Conservation (phyloP, 1,284 basidiomycete genomes). For the Cryptococcus jaspeensis region DNA sequence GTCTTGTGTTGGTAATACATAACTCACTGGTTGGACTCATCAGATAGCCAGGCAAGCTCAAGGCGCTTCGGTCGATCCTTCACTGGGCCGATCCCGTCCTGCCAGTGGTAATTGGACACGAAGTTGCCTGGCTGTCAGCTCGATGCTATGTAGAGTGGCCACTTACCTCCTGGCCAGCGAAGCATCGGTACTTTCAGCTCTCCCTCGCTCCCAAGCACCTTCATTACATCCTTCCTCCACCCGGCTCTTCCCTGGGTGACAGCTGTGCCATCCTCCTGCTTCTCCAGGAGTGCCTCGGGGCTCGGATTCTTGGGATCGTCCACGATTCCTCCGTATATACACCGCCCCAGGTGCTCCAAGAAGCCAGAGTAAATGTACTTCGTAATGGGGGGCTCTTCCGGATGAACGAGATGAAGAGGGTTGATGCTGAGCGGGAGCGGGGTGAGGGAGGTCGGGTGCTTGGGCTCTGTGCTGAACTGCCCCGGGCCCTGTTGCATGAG, state of each 20-base stretch:
- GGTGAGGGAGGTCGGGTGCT: conserved; percentile 5
- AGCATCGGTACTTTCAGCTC: conserved; percentile 59
- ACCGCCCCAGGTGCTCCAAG: conserved; percentile 60
- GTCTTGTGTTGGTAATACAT: background rate
- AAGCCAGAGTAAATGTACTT: conserved; percentile 58
- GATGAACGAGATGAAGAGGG: conserved; percentile 4
- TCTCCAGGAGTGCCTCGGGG: conserved; percentile 35
- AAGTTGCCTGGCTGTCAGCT: conserved; percentile 35
- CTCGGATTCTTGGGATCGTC: conserved; percentile 52
- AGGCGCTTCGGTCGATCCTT: conserved; percentile 57
- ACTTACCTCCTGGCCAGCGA: conserved; percentile 62
- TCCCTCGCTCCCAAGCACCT: conserved; percentile 52
- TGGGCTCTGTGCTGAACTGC: too few species aligned
- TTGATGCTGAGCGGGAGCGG: conserved; percentile 4
- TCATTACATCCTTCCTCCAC: conserved; percentile 15
- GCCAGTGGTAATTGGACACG: conserved; percentile 62
- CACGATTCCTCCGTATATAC: conserved; percentile 62
- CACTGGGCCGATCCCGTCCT: conserved; percentile 62
- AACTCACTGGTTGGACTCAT: conserved; percentile 57
- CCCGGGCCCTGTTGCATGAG: background rate
- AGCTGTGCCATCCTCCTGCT: conserved; percentile 9
- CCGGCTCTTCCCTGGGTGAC: conserved; percentile 4
- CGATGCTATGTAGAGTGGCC: conserved; percentile 10
- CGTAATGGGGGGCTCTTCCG: conserved; percentile 14
- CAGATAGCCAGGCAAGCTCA: conserved; percentile 63